Conservation (phyloP, 345 rosid species). For the Populus tremula region DNA sequence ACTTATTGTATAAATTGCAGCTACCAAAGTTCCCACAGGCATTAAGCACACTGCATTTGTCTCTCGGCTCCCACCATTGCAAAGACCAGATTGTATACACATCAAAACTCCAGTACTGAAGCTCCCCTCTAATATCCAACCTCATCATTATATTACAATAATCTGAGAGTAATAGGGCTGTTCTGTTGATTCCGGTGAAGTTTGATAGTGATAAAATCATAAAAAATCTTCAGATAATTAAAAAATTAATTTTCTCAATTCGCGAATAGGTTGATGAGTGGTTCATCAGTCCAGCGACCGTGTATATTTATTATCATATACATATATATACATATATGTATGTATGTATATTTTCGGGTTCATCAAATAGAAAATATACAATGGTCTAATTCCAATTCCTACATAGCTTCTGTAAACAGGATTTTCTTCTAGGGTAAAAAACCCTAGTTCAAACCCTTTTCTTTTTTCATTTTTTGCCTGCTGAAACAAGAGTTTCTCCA, state of each 20-base stretch:
- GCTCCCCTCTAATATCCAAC: slow-evolving; percentile 30
- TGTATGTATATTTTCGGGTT: too few relatives aligned
- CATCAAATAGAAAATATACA: too few relatives aligned
- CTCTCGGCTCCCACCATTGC: slow-evolving; percentile 32
- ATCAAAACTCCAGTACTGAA: slow-evolving; percentile 17
- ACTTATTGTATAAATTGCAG: slow-evolving; percentile 24
- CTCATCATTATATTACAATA: slow-evolving; percentile 19
- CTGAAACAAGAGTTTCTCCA: slow-evolving; percentile 25
- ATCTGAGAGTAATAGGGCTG: not conserved
- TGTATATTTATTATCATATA: too few relatives aligned
- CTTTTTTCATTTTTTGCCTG: not conserved
- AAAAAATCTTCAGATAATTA: too few relatives aligned
- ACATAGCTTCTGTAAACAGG: slow-evolving; percentile 30
- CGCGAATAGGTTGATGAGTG: too few relatives aligned
- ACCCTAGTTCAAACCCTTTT: slow-evolving; percentile 27
- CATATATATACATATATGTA: too few relatives aligned
- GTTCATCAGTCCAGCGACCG: too few relatives aligned
- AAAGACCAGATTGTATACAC: slow-evolving; percentile 17
- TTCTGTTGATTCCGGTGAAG: not conserved
- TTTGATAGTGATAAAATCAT: slow-evolving; percentile 25
- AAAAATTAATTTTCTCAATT: too few relatives aligned
- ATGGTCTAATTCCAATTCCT: slow-evolving; percentile 41
- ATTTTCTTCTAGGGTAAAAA: slow-evolving; percentile 47
- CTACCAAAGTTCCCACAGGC: slow-evolving; percentile 37
- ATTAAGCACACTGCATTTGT: slow-evolving; percentile 25